These are phyloP conservation scores for Citrus mangshanensis DNA, from an alignment of 345 rosid genomes.

Conservation along the genomic window DNA sequence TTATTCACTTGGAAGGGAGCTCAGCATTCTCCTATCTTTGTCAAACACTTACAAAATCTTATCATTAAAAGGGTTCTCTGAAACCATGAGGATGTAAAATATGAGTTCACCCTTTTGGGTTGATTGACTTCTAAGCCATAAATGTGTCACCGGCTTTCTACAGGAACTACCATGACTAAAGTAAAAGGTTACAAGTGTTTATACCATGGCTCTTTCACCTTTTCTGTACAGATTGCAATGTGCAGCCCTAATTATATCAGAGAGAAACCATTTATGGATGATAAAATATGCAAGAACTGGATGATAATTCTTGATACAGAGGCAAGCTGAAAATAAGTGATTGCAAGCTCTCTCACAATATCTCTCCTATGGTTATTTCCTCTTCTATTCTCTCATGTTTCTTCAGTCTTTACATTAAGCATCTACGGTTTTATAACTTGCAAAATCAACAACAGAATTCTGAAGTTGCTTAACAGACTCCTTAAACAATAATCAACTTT, in stretches of 20 bases:
- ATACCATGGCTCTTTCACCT: background rate
- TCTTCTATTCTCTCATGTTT: background rate
- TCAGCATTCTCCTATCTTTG: background rate
- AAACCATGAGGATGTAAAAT: background rate
- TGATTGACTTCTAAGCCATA: background rate
- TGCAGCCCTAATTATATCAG: background rate
- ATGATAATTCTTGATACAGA: background rate
- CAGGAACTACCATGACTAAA: background rate
- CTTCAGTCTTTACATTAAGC: background rate
- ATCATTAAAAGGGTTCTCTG: background rate
- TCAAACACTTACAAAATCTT: background rate
- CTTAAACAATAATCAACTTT: background rate
- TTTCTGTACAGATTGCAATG: background rate
- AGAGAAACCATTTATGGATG: background rate
- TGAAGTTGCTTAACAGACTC: background rate
- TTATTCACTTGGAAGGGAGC: background rate
- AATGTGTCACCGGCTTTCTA: background rate
- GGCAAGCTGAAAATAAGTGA: background rate
- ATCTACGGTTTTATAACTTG: background rate
- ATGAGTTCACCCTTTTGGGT: background rate
- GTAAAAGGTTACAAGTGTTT: background rate
- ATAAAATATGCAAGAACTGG: background rate
- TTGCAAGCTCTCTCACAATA: background rate
- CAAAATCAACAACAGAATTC: constrained; percentile 1
- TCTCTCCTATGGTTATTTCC: background rate